Conservation (phyloP, 768 basidiomycete species). For the Symmetrospora coprosmae region DNA sequence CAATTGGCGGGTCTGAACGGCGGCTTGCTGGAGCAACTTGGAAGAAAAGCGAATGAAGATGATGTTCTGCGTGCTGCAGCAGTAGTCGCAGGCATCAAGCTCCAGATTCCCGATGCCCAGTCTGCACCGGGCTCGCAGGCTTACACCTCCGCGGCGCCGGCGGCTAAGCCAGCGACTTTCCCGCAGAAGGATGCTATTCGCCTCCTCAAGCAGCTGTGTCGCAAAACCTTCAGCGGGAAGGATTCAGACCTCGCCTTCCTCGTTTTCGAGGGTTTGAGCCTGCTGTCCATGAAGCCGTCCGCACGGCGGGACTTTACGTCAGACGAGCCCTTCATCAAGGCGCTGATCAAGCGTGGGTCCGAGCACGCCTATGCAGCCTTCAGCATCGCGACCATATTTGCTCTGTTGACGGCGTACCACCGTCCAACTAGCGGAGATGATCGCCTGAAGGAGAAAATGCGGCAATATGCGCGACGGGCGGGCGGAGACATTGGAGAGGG, state of each 20-base stretch:
- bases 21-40: background rate
- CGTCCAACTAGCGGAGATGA: background rate
- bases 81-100: constrained; percentile 5
- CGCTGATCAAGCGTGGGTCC: background rate
- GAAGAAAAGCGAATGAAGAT: background rate
- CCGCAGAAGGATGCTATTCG: too few relatives aligned
- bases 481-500: background rate
- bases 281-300: constrained; percentile 1
- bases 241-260: background rate
- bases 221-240: too few relatives aligned
- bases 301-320: background rate
- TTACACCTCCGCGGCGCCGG: too few relatives aligned
- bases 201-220: too few relatives aligned
- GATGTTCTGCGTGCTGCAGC: background rate
- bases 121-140: too few relatives aligned
- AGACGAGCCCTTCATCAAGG: background rate
- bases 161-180: too few relatives aligned
- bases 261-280: background rate
- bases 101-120: background rate
- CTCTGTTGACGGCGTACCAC: background rate
- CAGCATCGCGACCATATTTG: background rate
- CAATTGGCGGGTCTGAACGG: background rate
- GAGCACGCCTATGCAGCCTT: background rate
- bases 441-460: background rate
- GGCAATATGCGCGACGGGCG: constrained; percentile 1